Evolutionary conservation across 2,329 filamentous ascomycete genomes (phyloP), one percentile per base, ranked within the genome.

Genomic region (Dactylellina parvicollis): DNA sequence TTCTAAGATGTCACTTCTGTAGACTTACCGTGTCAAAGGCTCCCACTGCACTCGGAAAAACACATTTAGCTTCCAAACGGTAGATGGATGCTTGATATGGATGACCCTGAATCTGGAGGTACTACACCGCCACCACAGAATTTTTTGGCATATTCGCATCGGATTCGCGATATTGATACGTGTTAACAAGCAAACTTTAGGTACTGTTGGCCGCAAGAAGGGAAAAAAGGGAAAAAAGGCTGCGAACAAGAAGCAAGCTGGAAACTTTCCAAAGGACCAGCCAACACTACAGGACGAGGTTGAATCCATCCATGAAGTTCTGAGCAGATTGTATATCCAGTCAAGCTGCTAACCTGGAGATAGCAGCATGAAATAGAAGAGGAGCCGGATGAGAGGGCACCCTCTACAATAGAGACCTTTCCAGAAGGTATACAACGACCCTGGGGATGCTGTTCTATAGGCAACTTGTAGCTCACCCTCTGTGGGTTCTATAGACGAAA

Each of bases 71-170:
- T 16, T 47, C 16, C 47, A 24, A 20, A 34, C 12, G 5, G 32
- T 66, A 57, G 55, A 73, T 73, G 69, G 69, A 54, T 59, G 46
- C 26, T 22, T 59, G 50, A 60, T 73, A 66, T 73, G 69, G 69
- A 73, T 56, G 69, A 73, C 55, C 49, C 61, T 59, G 69, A 65
- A 65, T 66, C 55, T 56, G 69, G 69, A 73, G 69, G 69, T 66
- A 73, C 4, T 12, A n/a, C n/a, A 1, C 12, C n/a, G n/a, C 18
- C 22, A 40, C n/a, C 30, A n/a, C n/a, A n/a, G 26, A 14, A 18
- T 22, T n/a, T 36, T 38, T 10, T 28, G 38, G 18, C n/a, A 36
- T 9, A 52, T 22, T 22, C 30, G 2, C 14, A 20, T 12, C 18
- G 16, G 14, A 16, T 38, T 7, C n/a, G 20, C n/a, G n/a, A n/a